phyloP scores from a whole-genome alignment of 2,329 filamentous ascomycete species.

The Microcyclospora tardicrescens region DNA sequence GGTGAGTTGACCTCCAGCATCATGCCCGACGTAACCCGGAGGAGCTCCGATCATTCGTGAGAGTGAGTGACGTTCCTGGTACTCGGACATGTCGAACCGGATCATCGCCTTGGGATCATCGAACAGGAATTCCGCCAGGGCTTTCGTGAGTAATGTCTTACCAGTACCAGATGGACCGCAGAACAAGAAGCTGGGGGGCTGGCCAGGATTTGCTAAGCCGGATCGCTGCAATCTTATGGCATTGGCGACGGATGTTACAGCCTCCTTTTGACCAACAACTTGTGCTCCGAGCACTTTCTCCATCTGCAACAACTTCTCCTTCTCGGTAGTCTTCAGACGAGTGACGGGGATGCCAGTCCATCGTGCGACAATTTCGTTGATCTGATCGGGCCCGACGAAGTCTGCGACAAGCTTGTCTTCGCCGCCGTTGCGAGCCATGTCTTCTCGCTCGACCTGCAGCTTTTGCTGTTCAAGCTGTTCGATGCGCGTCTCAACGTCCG shows the following conservation, averaged over 20 bases:
- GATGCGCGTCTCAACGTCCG: constrained; percentile 74
- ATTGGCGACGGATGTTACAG: constrained; percentile 84
- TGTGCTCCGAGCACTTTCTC: constrained; percentile 71
- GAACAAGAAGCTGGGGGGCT: constrained; percentile 96
- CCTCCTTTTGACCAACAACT: constrained; percentile 89
- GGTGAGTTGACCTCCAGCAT: constrained; percentile 88
- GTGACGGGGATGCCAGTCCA: constrained; percentile 99
- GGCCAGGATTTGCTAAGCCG: constrained; percentile 87
- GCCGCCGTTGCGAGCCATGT: constrained; percentile 41
- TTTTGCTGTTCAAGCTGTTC: constrained; percentile 64
- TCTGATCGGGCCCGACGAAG: constrained; percentile 89
- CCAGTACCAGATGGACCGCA: constrained; percentile 96
- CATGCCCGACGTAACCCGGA: constrained; percentile 92
- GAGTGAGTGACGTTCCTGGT: constrained; percentile 90
- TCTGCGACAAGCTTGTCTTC: constrained; percentile 71
- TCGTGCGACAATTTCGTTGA: constrained; percentile 93
- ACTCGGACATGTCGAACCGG: constrained; percentile 98
- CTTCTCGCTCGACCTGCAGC: constrained; percentile 66
- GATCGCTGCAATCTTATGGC: constrained; percentile 92
- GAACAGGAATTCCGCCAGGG: constrained; percentile 93
- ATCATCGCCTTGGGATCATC: constrained; percentile 97
- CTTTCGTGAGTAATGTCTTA: constrained; percentile 95
- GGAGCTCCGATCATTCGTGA: constrained; percentile 97
- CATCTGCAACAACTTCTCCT: constrained; percentile 98
- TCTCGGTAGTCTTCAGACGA: constrained; percentile 84